A percentile compares a stretch with the other conserved stretches of the same genome.
Conservation (phyloP, 1,139 yeast species). For the Suhomyces yuchorum region DNA sequence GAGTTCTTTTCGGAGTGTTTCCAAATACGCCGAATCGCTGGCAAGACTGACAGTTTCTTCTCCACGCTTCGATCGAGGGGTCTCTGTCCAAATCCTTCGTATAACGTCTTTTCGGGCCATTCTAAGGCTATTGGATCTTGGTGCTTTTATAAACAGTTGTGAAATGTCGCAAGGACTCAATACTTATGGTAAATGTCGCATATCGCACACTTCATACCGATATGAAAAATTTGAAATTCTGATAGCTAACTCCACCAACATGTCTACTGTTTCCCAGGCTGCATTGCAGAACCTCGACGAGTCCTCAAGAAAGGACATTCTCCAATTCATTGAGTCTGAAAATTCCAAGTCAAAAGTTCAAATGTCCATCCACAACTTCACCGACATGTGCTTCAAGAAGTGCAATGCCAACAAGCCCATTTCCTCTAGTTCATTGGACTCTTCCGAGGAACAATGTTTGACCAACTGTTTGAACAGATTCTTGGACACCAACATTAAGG, state of each 20-base stretch:
- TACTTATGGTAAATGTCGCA: conserved; percentile 1
- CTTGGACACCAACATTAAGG: conserved; percentile 83
- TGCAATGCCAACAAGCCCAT: conserved; percentile 61
- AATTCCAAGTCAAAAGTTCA: conserved; percentile 88
- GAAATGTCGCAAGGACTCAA: conserved; percentile 5
- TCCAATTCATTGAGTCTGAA: conserved; percentile 77
- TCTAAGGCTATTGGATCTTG: background rate
- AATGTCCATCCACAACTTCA: conserved; percentile 80
- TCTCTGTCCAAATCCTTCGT: background rate
- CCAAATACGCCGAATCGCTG: conserved; percentile 22
- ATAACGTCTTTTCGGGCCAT: conserved; percentile 10
- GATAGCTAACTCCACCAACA: conserved; percentile 20
- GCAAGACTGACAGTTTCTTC: background rate
- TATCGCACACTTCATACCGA: conserved; percentile 1
- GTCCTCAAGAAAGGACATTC: conserved; percentile 69
- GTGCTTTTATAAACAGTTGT: background rate
- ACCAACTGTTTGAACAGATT: conserved; percentile 82
- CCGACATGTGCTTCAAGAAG: conserved; percentile 88
- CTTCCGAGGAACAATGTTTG: conserved; percentile 71
- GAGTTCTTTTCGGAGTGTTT: conserved; percentile 33
- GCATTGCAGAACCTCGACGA: conserved; percentile 71
- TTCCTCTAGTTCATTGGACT: conserved; percentile 52
- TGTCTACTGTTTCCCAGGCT: conserved; percentile 63
- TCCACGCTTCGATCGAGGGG: background rate
- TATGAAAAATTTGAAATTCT: conserved; percentile 5